Conservation (phyloP, 2,329 filamentous ascomycete genomes). For the Septoria petroselini region DNA sequence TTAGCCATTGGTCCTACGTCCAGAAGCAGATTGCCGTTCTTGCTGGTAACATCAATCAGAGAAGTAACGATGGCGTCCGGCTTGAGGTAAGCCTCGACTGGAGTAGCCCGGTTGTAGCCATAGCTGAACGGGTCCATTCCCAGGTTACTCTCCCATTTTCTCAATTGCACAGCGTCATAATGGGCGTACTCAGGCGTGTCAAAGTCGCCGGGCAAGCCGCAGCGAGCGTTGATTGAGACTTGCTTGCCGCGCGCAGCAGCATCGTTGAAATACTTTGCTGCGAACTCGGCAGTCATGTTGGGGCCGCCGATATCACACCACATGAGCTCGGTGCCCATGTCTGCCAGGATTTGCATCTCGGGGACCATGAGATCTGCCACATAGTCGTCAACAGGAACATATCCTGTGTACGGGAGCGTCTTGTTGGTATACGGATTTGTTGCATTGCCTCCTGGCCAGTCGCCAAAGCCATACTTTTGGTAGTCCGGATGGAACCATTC, state of each 20-base stretch:
- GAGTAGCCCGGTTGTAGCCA: slow-evolving; percentile 58
- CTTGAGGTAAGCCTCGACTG: slow-evolving; percentile 31
- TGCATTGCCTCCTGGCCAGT: slow-evolving; percentile 43
- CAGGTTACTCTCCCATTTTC: slow-evolving; percentile 60
- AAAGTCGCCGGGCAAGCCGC: slow-evolving; percentile 57
- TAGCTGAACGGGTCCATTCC: slow-evolving; percentile 61
- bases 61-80: slow-evolving; percentile 28
- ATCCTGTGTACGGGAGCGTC: slow-evolving; percentile 46
- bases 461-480: slow-evolving; percentile 41
- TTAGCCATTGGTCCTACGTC: slow-evolving; percentile 51
- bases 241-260: slow-evolving; percentile 44
- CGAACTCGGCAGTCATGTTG: slow-evolving; percentile 35
- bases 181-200: slow-evolving; percentile 59
- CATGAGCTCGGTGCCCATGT: slow-evolving; percentile 47
- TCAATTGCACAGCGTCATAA: slow-evolving; percentile 49
- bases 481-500: slow-evolving; percentile 51
- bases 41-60: slow-evolving; percentile 34
- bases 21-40: slow-evolving; percentile 36
- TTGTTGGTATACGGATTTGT: slow-evolving; percentile 46
- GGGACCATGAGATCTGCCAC: slow-evolving; percentile 44
- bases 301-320: slow-evolving; percentile 35
- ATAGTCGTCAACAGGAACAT: slow-evolving; percentile 43
- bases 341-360: slow-evolving; percentile 46
- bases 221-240: slow-evolving; percentile 57
- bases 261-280: slow-evolving; percentile 45